phyloP scores from a whole-genome alignment of 257 asterid genomes.

The Craterostigma plantagineum region DNA sequence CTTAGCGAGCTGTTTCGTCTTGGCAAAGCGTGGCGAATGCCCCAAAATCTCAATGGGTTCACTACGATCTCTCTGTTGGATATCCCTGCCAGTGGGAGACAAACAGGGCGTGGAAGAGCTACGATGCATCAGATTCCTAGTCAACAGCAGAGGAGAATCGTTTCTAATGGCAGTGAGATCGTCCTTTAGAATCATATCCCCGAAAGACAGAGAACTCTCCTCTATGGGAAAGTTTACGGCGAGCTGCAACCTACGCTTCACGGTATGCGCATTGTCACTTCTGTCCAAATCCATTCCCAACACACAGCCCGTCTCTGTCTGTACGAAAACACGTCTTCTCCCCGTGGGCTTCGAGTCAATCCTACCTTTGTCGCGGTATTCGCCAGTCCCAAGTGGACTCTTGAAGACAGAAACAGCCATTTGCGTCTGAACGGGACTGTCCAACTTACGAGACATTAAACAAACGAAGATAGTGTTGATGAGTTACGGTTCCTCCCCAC shows the following conservation, averaged over 20 bases:
- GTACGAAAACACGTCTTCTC: slow-evolving; percentile 81
- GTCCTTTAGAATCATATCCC: slow-evolving; percentile 73
- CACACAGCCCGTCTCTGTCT: slow-evolving; percentile 84
- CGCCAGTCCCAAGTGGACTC: slow-evolving; percentile 44
- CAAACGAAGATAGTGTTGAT: slow-evolving; percentile 15
- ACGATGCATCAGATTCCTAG: slow-evolving; percentile 65
- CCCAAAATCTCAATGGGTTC: slow-evolving; percentile 83
- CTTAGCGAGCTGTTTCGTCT: slow-evolving; percentile 48
- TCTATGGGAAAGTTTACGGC: slow-evolving; percentile 80
- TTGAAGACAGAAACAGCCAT: slow-evolving; percentile 82
- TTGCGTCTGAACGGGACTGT: slow-evolving; percentile 85
- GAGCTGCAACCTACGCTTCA: slow-evolving; percentile 77
- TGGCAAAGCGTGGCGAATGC: slow-evolving; percentile 32
- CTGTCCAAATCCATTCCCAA: slow-evolving; percentile 92
- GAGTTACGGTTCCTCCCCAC: no score
- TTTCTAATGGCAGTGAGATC: slow-evolving; percentile 77
- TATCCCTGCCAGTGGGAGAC: slow-evolving; percentile 75
- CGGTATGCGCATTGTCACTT: slow-evolving; percentile 76
- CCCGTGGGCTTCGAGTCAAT: slow-evolving; percentile 54
- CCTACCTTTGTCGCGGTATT: slow-evolving; percentile 38
- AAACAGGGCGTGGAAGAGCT: slow-evolving; percentile 96
- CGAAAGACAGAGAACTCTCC: slow-evolving; percentile 79
- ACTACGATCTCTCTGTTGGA: slow-evolving; percentile 70
- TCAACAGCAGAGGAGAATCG: slow-evolving; percentile 68
- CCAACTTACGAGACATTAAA: slow-evolving; percentile 65